Conservation (phyloP, 2,329 filamentous ascomycete species). For the Aschersonia sp. region DNA sequence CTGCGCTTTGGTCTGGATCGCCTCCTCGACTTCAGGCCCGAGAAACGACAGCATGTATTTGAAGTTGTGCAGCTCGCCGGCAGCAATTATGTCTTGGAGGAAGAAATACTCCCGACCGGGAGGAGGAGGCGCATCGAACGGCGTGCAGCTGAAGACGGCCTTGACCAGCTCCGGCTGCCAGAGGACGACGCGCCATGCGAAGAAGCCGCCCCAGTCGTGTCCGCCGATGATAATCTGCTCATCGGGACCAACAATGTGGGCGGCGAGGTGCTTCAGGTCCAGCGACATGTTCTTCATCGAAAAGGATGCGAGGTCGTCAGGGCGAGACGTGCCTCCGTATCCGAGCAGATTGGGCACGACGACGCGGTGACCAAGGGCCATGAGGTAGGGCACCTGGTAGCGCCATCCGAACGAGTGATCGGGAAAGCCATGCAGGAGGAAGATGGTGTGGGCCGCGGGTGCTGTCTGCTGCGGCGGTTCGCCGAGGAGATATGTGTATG, state of each 20-base stretch:
- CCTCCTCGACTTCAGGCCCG: slow-evolving; percentile 48
- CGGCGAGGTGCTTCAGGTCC: slow-evolving; percentile 61
- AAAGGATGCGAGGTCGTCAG: slow-evolving; percentile 47
- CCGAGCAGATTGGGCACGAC: slow-evolving; percentile 79
- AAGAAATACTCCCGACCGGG: slow-evolving; percentile 28
- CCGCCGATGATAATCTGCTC: slow-evolving; percentile 64
- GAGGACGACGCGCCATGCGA: slow-evolving; percentile 61
- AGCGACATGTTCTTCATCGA: slow-evolving; percentile 56
- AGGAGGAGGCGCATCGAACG: slow-evolving; percentile 44
- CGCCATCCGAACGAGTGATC: slow-evolving; percentile 79
- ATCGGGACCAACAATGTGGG: slow-evolving; percentile 31
- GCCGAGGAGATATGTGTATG: slow-evolving; percentile 50
- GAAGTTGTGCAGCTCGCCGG: slow-evolving; percentile 48
- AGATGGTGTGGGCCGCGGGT: slow-evolving; percentile 28
- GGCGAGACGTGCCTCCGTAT: slow-evolving; percentile 64
- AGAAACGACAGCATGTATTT: slow-evolving; percentile 73
- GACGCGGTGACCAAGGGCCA: slow-evolving; percentile 59
- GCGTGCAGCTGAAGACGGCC: slow-evolving; percentile 69
- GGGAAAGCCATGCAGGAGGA: slow-evolving; percentile 63
- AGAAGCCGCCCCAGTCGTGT: slow-evolving; percentile 81
- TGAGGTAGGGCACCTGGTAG: slow-evolving; percentile 67
- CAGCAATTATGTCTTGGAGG: slow-evolving; percentile 43
- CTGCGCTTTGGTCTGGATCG: slow-evolving; percentile 40
- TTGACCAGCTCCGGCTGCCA: slow-evolving; percentile 60
- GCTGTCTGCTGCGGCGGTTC: slow-evolving; percentile 27